Evolutionary conservation across 331 rosid genomes (phyloP), one percentile per base, ranked within the genome.

Genomic region (Saraca asoca): DNA sequence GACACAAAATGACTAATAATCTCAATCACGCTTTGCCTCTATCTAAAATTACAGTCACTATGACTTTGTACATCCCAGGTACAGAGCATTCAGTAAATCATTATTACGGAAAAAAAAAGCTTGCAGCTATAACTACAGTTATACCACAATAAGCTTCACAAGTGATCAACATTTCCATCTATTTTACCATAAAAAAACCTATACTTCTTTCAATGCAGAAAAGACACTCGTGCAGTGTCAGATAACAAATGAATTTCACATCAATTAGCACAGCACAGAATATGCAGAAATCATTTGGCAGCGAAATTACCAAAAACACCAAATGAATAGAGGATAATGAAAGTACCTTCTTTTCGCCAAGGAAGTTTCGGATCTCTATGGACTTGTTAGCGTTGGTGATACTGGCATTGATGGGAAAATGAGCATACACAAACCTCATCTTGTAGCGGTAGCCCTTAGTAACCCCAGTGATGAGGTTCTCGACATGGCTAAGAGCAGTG

Each of bases 351-450:
- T 89, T 89, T 48, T 89, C 96, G 20, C 96, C 96, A 0, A 87
- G 80, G 75, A 89, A 89, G 78, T 87, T 89, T 0, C 96, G 74
- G 84, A 89, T 89, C 82, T 87, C 96, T 10, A 87, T 89, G 12
- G 86, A 15, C 34, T 62, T 72, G 73, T 1, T 73, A 9, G 2
- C 39, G 7, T 56, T 71, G 20, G 86, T 29, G 18, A 89, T 89
- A 45, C 91, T 87, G 1, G 96, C 95, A 14, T 87, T 89, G 62
- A 89, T 89, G 0, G 96, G 96, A 3, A 89, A 89, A 17, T 89
- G 96, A 29, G 96, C 96, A 7, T 89, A 89, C 0, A 87, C 94
- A 18, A 89, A 89, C 15, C 96, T 68, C 96, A 89, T 89, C 81
- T 85, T 87, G 86, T 89, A 89, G 15, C 96, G 83, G 76, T 85